A percentile compares a stretch with the other conserved stretches of the same genome.
Conservation (phyloP, 2,329 filamentous ascomycete genomes). For the Rhynchosporium secalis region DNA sequence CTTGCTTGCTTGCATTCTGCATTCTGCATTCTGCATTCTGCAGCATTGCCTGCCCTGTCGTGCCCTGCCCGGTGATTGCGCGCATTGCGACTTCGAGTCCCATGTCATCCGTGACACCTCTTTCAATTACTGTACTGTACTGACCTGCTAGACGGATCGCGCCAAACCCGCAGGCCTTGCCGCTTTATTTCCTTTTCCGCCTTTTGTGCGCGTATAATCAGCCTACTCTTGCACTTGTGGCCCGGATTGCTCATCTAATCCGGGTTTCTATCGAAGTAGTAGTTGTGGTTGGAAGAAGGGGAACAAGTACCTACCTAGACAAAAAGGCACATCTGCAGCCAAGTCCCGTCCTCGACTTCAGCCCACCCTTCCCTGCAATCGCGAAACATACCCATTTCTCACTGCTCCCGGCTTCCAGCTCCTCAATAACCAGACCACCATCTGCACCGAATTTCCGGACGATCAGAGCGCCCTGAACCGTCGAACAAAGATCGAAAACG, state of each 20-base stretch:
- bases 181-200: background rate
- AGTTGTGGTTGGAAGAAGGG: slow-evolving; percentile 6
- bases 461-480: slow-evolving; percentile 13
- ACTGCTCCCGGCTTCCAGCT: background rate
- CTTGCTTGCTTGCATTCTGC: background rate
- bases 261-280: slow-evolving; percentile 2
- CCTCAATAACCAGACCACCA: slow-evolving; percentile 17
- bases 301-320: background rate
- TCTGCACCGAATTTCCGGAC: slow-evolving; percentile 10
- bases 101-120: slow-evolving; percentile 17
- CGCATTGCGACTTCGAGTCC: slow-evolving; percentile 21
- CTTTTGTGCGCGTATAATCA: background rate
- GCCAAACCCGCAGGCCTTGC: background rate
- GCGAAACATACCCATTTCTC: slow-evolving; percentile 27
- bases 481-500: slow-evolving; percentile 1
- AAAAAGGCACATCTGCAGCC: slow-evolving; percentile 2
- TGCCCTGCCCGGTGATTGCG: slow-evolving; percentile 8
- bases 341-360: slow-evolving; percentile 14
- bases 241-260: background rate
- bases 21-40: slow-evolving; percentile 16
- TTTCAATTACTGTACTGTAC: slow-evolving; percentile 21
- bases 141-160: background rate
- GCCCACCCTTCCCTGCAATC: slow-evolving; percentile 28
- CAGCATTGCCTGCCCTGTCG: slow-evolving; percentile 1
- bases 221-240: background rate